Evolutionary conservation across 2,329 filamentous ascomycete genomes (phyloP).

Genomic region (Aspergillus phoenicis): DNA sequence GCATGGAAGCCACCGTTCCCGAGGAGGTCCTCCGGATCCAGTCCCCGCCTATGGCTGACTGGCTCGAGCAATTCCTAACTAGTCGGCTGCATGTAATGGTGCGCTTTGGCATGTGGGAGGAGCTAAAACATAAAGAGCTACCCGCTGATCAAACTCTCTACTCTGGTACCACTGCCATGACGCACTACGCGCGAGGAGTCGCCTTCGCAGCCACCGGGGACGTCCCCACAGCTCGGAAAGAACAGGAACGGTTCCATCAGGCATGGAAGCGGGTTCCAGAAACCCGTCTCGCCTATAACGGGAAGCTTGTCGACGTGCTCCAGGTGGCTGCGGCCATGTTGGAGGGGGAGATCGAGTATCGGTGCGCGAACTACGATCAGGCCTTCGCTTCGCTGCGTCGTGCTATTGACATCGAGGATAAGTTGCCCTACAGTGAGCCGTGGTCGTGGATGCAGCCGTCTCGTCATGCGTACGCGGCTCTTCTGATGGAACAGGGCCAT

Average conservation of each 20-base stretch:
- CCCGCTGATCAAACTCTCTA: constrained; percentile 64
- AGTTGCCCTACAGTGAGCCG: constrained; percentile 69
- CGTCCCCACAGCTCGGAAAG: constrained; percentile 54
- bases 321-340: constrained; percentile 65
- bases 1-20: constrained; percentile 64
- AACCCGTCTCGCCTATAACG: constrained; percentile 67
- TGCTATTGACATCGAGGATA: constrained; percentile 62
- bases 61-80: constrained; percentile 69
- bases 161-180: constrained; percentile 67
- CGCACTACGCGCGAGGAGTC: constrained; percentile 67
- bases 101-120: constrained; percentile 71
- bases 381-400: constrained; percentile 62
- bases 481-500: constrained; percentile 67
- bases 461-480: constrained; percentile 68
- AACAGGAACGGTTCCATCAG: constrained; percentile 55
- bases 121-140: constrained; percentile 60
- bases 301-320: constrained; percentile 65
- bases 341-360: constrained; percentile 72
- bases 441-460: constrained; percentile 78
- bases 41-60: constrained; percentile 76
- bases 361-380: constrained; percentile 56
- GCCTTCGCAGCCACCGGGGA: constrained; percentile 62
- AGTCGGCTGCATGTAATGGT: constrained; percentile 69
- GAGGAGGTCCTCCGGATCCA: constrained; percentile 64
- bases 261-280: constrained; percentile 57